Evolutionary conservation across 495 filamentous ascomycete species (phyloP), one percentile per base, ranked within the genome.

Genomic region (Trypethelium eluteriae): DNA sequence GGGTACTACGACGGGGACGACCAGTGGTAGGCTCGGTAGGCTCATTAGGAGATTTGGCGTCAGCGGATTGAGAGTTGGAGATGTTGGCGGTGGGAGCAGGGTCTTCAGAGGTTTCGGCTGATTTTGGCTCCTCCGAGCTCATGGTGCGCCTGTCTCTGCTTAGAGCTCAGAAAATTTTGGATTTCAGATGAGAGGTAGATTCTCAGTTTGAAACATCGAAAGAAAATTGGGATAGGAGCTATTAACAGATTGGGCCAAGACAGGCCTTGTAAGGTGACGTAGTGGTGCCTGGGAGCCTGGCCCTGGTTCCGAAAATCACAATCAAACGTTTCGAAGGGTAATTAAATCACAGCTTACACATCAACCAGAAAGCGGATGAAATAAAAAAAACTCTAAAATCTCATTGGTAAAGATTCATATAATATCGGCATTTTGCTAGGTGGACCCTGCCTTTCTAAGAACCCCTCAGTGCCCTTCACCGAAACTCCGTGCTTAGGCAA

Each of bases 241-340:
- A 25, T 25, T 25, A 25, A 25, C 25, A 25, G 25, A 25, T 25
- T 25, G 25, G 10, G 53, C 53, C 53, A 59, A 59, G 53, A 36
- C 32, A 36, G 7, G 41, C 14, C 41, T 25, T 25, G 25, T 18
- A 53, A 18, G 16, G 5, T 59, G 12, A 59, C 32, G 18, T 59
- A 18, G 5, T 53, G 12, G 11, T 11, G 10, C 6, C 5, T 36
- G 18, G 7, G 53, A 10, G 53, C 36, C 34, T 9, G 10, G 36
- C 32, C 53, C 53, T 14, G 53, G 53, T 59, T 35, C 36, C 53
- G 53, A 59, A 59, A 32, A 36, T 59, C 53, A 35, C 36, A 59
- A 59, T 59, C 53, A 39, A 59, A 34, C 36, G 7, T 7, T 7
- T 18, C 14, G 18, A 35, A 18, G 10, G n/a, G 12, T 16, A 53